phyloP scores from a whole-genome alignment of 768 basidiomycete species.

The Boletus reticuloceps region DNA sequence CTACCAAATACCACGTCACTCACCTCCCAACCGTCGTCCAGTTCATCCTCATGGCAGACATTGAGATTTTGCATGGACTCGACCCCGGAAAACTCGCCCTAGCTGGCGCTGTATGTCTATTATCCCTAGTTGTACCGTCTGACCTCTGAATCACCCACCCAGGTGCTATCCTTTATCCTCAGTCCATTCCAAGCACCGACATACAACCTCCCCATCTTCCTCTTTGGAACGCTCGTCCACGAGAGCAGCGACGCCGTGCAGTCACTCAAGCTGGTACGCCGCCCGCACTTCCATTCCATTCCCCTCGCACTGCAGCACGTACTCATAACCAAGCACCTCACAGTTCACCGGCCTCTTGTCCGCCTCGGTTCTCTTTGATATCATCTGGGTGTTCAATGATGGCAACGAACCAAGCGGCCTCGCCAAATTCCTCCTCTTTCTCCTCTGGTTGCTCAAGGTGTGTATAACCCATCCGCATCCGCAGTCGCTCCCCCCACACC shows the following conservation, averaged over 20 bases:
- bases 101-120: constrained; percentile 50
- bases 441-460: constrained; percentile 62
- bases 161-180: constrained; percentile 63
- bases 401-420: constrained; percentile 52
- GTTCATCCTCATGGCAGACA: constrained; percentile 50
- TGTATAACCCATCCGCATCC: not conserved
- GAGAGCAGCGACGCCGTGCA: constrained; percentile 64
- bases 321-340: too few relatives aligned
- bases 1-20: too few relatives aligned
- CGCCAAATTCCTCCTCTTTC: constrained; percentile 50
- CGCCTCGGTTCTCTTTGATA: constrained; percentile 61
- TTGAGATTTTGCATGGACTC: constrained; percentile 69
- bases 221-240: constrained; percentile 73
- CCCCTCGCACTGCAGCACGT: too few relatives aligned
- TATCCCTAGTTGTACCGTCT: not conserved
- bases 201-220: constrained; percentile 82
- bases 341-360: constrained; percentile 68
- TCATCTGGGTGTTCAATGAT: constrained; percentile 59
- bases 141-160: not conserved
- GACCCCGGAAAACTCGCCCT: constrained; percentile 72
- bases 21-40: not conserved
- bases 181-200: constrained; percentile 55
- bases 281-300: too few relatives aligned
- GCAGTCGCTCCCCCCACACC: not conserved
- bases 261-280: constrained; percentile 59